Evolutionary conservation across 163 green algal species (phyloP).

Genomic region (Chloroidium sp.): DNA sequence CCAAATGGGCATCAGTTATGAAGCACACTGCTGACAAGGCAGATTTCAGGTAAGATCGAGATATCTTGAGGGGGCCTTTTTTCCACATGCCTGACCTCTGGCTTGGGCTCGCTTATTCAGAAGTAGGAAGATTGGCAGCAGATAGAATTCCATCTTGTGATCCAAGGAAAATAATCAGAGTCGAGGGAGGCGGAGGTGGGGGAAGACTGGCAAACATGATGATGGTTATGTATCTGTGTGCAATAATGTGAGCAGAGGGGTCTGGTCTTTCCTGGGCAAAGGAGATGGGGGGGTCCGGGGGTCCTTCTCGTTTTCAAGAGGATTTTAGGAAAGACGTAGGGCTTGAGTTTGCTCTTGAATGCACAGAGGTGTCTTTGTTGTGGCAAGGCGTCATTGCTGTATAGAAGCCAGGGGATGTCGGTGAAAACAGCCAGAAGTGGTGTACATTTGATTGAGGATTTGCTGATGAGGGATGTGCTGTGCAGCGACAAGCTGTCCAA

Average conservation of each 20-base stretch:
- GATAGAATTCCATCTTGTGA: neutral
- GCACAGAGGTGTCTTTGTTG: neutral
- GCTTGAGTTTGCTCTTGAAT: no score
- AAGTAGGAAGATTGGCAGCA: neutral
- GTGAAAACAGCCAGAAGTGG: neutral
- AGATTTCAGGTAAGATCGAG: neutral
- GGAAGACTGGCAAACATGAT: no score
- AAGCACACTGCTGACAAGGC: neutral
- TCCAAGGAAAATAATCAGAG: no score
- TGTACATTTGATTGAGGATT: neutral
- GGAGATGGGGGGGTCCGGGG: no score
- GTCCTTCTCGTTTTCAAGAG: no score
- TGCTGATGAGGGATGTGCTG: neutral
- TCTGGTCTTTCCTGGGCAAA: no score
- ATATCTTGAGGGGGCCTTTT: neutral
- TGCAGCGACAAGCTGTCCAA: neutral
- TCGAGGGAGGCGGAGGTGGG: no score
- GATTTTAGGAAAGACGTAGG: no score
- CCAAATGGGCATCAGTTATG: neutral
- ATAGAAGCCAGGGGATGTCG: neutral
- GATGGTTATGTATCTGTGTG: no score
- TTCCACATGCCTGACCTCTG: no score
- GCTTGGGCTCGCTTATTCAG: neutral
- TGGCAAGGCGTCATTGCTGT: neutral
- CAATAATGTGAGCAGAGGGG: no score